Conservation (phyloP, 2,329 filamentous ascomycete species). For the Talaromyces marneffei region DNA sequence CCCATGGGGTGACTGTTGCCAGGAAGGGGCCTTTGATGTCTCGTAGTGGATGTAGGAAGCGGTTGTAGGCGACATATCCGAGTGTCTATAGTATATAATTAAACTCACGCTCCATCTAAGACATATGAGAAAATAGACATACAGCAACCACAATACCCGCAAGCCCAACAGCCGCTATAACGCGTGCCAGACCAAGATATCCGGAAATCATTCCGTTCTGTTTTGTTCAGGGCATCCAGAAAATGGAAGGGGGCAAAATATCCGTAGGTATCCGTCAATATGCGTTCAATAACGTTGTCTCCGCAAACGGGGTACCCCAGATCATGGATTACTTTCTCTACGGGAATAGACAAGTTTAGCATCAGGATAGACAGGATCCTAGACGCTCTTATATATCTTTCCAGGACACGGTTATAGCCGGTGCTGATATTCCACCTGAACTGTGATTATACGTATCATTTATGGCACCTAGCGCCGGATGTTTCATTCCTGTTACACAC, state of each 20-base stretch:
- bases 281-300: conserved; percentile 3
- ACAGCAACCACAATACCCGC: conserved; percentile 5
- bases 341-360: not conserved
- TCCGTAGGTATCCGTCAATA: conserved; percentile 4
- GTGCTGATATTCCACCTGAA: not conserved
- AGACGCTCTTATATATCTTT: not conserved
- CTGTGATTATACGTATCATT: not conserved
- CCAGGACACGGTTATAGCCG: not conserved
- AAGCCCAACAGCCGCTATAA: conserved; percentile 6
- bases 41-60: conserved; percentile 32
- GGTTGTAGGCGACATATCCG: conserved; percentile 29
- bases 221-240: not conserved
- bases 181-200: conserved; percentile 3
- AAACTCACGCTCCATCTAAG: not conserved
- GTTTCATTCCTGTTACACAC: not conserved
- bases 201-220: conserved; percentile 10
- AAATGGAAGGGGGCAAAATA: not conserved
- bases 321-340: not conserved
- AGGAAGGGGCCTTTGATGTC: conserved; percentile 29
- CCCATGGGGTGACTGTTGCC: conserved; percentile 37
- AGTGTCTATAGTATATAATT: conserved; percentile 20
- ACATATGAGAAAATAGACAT: not conserved
- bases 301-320: not conserved
- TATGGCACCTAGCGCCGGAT: not conserved
- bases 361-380: not conserved